Conservation (phyloP, 2,329 filamentous ascomycete genomes). For the Trichoderma guizhouense region DNA sequence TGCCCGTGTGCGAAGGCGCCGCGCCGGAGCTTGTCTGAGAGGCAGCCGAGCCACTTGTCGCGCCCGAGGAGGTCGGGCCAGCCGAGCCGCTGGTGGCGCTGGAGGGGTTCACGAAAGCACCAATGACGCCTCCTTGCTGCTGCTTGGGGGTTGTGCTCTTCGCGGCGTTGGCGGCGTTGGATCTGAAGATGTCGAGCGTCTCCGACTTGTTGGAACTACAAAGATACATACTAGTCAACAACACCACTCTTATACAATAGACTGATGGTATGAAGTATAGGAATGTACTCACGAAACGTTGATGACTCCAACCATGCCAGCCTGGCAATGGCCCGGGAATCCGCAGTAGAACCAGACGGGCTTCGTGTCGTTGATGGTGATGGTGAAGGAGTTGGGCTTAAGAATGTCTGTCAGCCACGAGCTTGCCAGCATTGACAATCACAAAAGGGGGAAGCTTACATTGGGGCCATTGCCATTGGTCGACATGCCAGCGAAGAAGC, state of each 20-base stretch:
- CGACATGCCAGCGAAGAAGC: background rate
- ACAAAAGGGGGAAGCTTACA: background rate
- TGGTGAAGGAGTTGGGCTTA: background rate
- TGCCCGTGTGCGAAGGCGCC: background rate
- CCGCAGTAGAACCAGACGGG: background rate
- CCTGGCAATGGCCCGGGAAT: background rate
- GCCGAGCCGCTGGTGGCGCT: background rate
- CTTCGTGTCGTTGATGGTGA: background rate
- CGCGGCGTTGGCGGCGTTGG: background rate
- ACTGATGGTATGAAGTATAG: background rate
- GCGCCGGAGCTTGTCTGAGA: background rate
- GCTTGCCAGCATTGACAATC: background rate
- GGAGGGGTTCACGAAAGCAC: background rate
- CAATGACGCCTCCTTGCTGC: background rate
- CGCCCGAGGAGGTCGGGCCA: no score
- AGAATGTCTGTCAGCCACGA: background rate
- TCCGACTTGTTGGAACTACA: background rate
- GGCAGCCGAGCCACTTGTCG: background rate
- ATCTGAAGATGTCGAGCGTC: background rate
- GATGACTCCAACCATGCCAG: background rate
- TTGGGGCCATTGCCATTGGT: background rate
- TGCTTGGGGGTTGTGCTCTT: background rate
- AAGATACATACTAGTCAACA: background rate
- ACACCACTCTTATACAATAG: background rate
- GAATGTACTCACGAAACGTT: background rate